Evolutionary conservation across 345 rosid genomes (phyloP).

Genomic region (Geranium brycei): DNA sequence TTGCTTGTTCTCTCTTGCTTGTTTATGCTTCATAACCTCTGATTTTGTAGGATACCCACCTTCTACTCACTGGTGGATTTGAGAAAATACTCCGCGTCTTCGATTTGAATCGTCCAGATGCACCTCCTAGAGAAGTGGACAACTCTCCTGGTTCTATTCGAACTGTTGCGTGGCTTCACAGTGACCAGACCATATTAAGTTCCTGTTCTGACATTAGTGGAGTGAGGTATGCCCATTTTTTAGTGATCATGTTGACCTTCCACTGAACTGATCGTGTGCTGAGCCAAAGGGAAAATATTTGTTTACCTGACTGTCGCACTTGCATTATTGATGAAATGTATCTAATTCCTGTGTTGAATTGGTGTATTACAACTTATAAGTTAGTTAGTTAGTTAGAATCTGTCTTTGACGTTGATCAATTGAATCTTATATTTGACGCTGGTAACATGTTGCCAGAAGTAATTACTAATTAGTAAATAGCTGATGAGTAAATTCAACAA

Average conservation of each 20-base stretch:
- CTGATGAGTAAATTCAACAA: too few species aligned
- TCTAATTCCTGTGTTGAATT: too few species aligned
- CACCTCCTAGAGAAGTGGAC: constrained; percentile 78
- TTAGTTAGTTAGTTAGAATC: too few species aligned
- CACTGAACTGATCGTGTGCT: neutral
- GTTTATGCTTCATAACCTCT: neutral
- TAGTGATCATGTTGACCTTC: neutral
- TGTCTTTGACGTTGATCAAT: too few species aligned
- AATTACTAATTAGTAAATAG: too few species aligned
- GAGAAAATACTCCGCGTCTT: constrained; percentile 85
- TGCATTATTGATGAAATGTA: neutral
- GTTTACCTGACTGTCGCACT: neutral
- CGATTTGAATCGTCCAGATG: constrained; percentile 78
- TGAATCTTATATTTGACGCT: too few species aligned
- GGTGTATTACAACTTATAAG: too few species aligned
- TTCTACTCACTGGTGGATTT: constrained; percentile 81
- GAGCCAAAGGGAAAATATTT: neutral
- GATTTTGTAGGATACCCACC: constrained; percentile 61
- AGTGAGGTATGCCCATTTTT: constrained; percentile 43
- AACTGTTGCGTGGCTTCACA: constrained; percentile 90
- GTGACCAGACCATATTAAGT: constrained; percentile 88
- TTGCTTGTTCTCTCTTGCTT: too few species aligned
- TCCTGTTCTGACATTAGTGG: constrained; percentile 82
- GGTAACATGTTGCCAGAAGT: too few species aligned
- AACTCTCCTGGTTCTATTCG: constrained; percentile 81